These are phyloP conservation scores for Albifimbria verrucaria DNA, from an alignment of 2,329 filamentous ascomycete species.

Conservation along the genomic window DNA sequence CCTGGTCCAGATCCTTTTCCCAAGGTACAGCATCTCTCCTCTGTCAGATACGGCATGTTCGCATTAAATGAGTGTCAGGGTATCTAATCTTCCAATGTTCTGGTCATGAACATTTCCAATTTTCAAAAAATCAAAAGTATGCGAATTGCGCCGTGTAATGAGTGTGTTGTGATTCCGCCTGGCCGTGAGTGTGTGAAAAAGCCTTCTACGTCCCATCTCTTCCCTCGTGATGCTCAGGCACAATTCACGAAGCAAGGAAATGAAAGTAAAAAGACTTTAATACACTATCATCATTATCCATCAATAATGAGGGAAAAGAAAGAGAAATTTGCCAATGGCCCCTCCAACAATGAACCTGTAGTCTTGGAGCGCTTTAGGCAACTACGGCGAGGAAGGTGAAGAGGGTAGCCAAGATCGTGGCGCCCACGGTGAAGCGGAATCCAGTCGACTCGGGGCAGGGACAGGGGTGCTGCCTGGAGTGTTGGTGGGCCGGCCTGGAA, in stretches of 20 bases:
- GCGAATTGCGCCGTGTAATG: not conserved
- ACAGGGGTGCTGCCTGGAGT: not conserved
- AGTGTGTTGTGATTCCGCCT: too few species aligned
- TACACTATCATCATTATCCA: too few species aligned
- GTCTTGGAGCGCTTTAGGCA: too few species aligned
- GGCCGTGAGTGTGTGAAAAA: too few species aligned
- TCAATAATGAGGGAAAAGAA: too few species aligned
- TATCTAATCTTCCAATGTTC: not conserved
- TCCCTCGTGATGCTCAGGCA: too few species aligned
- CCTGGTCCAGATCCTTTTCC: not conserved
- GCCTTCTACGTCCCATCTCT: too few species aligned
- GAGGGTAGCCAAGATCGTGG: not conserved
- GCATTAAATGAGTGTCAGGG: conserved; percentile 1
- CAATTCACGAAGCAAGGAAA: too few species aligned
- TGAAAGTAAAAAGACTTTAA: too few species aligned
- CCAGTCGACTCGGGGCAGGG: not conserved
- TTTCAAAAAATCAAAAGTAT: not conserved
- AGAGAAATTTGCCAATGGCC: too few species aligned
- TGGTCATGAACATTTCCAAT: too few species aligned
- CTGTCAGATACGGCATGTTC: not conserved
- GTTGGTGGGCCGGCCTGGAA: not conserved
- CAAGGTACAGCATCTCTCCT: not conserved
- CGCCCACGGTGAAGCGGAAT: not conserved
- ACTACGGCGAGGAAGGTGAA: not conserved
- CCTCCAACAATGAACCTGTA: too few species aligned